A percentile compares a stretch with the other conserved stretches of the same genome.
Conservation (phyloP, 208 protist genomes). For the Trichomonas vaginalis region DNA sequence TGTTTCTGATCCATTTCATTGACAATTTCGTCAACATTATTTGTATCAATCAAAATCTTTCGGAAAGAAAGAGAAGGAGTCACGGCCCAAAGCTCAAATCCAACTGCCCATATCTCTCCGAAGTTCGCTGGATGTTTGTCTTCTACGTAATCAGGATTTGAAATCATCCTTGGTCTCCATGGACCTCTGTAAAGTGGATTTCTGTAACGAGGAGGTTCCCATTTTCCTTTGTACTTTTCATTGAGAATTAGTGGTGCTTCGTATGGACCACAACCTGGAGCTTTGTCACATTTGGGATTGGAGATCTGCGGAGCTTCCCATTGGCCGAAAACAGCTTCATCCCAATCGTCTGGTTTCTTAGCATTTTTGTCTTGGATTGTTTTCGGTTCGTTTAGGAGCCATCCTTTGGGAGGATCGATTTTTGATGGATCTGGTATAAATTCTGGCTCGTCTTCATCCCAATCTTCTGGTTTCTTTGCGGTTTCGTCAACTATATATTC, state of each 20-base stretch:
- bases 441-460: slow-evolving; percentile 39
- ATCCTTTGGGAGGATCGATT: neutral
- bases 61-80: neutral
- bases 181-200: slow-evolving; percentile 40
- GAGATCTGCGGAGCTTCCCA: slow-evolving; percentile 28
- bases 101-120: neutral
- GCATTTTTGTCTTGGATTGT: slow-evolving; percentile 29
- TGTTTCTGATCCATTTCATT: neutral
- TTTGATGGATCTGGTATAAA: slow-evolving; percentile 25
- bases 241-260: slow-evolving; percentile 31
- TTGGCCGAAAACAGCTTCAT: slow-evolving; percentile 33
- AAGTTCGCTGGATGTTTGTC: neutral
- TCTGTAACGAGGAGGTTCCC: slow-evolving; percentile 22
- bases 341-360: slow-evolving; percentile 35
- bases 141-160: slow-evolving; percentile 35
- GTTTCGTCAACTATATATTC: slow-evolving; percentile 18
- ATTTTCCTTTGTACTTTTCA: slow-evolving; percentile 35
- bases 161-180: slow-evolving; percentile 35
- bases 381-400: neutral
- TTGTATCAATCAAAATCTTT: neutral
- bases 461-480: slow-evolving; percentile 20
- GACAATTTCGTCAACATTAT: neutral
- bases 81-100: neutral
- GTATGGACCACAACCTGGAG: slow-evolving; percentile 15
- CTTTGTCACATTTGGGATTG: slow-evolving; percentile 30